Base-by-base conservation (phyloP, 1,284 basidiomycete species). In the Trametes sp. region DNA sequence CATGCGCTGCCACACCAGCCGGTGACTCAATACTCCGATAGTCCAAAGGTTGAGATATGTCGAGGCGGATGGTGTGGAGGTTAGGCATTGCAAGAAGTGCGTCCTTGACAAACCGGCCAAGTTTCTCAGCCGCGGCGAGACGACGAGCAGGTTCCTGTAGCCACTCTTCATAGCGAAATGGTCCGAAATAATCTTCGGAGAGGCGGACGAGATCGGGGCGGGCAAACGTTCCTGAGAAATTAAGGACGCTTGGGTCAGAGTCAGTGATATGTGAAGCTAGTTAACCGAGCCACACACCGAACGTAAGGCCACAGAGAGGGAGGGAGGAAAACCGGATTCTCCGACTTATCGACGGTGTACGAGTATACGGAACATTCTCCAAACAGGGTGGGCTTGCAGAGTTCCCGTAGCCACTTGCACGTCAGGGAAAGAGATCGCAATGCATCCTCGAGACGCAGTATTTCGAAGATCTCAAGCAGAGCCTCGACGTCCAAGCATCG, bases 301-400 rank as follows among this genome's bases (percentile, higher is more conserved):
- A 57, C 56, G 19, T 42, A 35, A 4, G 46, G 38, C 56, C 56
- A 57, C 21, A 57, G 21, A 5, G 56, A 42, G n/a, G 9, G 36
- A 29, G 56, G 48, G 10, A 57, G 9, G 28, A 57, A 57, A 11
- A 13, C 16, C 29, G 45, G 55, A 26, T 16, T 23, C 45, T 28
- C 45, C 45, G 24, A 16, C 19, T 23, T 8, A 19, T 48, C 45
- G 41, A 29, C 7, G 2, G 4, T 21, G 14, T 4, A 23, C 6
- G 24, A 55, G 29, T 13, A 26, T 2, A 35, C 45, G 21, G 8
- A 5, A 19, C 45, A 48, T 6, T 19, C 10, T 3, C 45, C n/a
- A 14, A 48, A 48, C 14, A 48, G 45, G 7, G 23, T 16, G 1
- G 54, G 54, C 38, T 26, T 35, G n/a, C 54, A 55, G 10, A 10